Percentiles rank a stretch among this genome's conserved stretches.
Evolutionary conservation across 2,329 filamentous ascomycete species (phyloP).

Genomic region (Coleophoma cylindrospora): DNA sequence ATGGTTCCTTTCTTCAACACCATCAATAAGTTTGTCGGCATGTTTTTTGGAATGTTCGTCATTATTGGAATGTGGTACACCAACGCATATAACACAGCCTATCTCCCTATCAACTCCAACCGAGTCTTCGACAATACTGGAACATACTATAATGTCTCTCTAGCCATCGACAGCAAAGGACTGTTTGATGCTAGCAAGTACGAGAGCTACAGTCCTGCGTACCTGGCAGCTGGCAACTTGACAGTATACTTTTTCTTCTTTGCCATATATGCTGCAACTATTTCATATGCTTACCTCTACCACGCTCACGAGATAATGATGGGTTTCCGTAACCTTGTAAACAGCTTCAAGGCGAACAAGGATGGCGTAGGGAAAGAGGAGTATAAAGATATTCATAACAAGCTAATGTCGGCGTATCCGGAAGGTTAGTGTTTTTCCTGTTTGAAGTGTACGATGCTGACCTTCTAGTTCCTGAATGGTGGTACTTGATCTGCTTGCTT

Average conservation of each 20-base stretch:
- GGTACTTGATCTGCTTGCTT: conserved; percentile 40
- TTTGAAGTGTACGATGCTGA: background rate
- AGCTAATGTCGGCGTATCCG: conserved; percentile 40
- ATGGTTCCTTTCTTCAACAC: conserved; percentile 73
- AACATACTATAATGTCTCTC: conserved; percentile 54
- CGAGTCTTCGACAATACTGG: conserved; percentile 70
- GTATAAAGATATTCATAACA: conserved; percentile 40
- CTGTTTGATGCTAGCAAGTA: conserved; percentile 43
- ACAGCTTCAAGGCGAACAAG: conserved; percentile 37
- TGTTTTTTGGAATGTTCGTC: conserved; percentile 56
- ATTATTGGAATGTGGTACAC: conserved; percentile 58
- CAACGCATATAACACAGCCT: conserved; percentile 58
- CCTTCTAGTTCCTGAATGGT: conserved; percentile 42
- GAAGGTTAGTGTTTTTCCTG: conserved; percentile 24
- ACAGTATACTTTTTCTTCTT: conserved; percentile 65
- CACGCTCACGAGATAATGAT: conserved; percentile 61
- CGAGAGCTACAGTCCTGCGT: conserved; percentile 61
- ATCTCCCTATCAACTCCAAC: conserved; percentile 64
- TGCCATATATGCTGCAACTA: conserved; percentile 66
- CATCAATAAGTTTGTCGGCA: conserved; percentile 63
- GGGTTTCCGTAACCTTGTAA: conserved; percentile 28
- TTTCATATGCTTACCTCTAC: conserved; percentile 62
- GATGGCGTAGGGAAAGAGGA: conserved; percentile 17
- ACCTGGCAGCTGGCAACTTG: conserved; percentile 66
- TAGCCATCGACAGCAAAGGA: conserved; percentile 49